Conservation (phyloP, 2,329 filamentous ascomycete genomes). For the Lasiodiplodia gonubiensis region DNA sequence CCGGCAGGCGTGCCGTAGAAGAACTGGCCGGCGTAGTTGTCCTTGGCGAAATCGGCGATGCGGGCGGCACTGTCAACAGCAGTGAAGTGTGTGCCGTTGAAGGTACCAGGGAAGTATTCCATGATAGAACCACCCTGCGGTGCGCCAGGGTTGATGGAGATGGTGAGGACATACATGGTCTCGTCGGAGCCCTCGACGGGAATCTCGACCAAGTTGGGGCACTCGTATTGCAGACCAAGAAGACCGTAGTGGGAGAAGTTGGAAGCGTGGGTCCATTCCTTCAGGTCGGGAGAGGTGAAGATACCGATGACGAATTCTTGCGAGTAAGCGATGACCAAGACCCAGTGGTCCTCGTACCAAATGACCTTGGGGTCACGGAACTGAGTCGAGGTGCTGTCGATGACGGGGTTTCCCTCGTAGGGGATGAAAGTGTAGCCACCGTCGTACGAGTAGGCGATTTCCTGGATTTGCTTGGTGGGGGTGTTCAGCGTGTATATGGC, state of each 20-base stretch:
- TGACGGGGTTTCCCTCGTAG: slow-evolving; percentile 66
- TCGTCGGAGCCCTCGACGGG: slow-evolving; percentile 54
- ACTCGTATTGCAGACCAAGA: slow-evolving; percentile 65
- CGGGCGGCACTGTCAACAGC: slow-evolving; percentile 51
- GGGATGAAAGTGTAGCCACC: slow-evolving; percentile 67
- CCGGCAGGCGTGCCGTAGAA: slow-evolving; percentile 54
- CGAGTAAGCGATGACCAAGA: slow-evolving; percentile 62
- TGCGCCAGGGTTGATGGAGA: slow-evolving; percentile 64
- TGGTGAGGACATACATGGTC: slow-evolving; percentile 52
- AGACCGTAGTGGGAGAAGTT: slow-evolving; percentile 63
- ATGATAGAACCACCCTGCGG: slow-evolving; percentile 62
- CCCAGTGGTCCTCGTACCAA: slow-evolving; percentile 63
- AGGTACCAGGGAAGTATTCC: slow-evolving; percentile 64
- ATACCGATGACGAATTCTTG: slow-evolving; percentile 65
- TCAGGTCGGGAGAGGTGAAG: slow-evolving; percentile 65
- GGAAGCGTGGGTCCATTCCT: slow-evolving; percentile 62
- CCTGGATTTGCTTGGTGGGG: slow-evolving; percentile 58
- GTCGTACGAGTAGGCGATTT: slow-evolving; percentile 67
- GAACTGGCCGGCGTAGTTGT: slow-evolving; percentile 64
- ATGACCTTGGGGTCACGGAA: slow-evolving; percentile 72
- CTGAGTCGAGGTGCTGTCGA: slow-evolving; percentile 59
- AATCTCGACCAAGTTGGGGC: slow-evolving; percentile 66
- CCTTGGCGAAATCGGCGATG: slow-evolving; percentile 56
- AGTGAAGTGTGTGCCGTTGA: slow-evolving; percentile 68
- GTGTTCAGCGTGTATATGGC: slow-evolving; percentile 62